Percentiles rank a stretch among this genome's conserved stretches.
These are phyloP conservation scores for Karstenula rhodostoma DNA, from an alignment of 2,329 filamentous ascomycete genomes.

Conservation along the genomic window DNA sequence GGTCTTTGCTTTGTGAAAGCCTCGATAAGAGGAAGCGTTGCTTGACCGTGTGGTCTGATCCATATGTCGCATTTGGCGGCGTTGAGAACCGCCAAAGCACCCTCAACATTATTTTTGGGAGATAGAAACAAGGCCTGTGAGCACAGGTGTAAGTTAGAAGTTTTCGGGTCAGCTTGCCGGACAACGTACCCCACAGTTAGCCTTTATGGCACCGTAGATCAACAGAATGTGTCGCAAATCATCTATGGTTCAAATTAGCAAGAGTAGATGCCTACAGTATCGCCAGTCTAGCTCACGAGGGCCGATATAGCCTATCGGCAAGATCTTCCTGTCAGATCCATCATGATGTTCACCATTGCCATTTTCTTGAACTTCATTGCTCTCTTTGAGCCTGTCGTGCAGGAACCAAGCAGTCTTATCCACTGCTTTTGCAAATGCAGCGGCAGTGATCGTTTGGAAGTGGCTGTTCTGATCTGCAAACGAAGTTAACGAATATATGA, in stretches of 20 bases:
- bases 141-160: too few relatives aligned
- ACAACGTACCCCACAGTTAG: conserved; percentile 41
- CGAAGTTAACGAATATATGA: too few relatives aligned
- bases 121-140: conserved; percentile 23
- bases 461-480: too few relatives aligned
- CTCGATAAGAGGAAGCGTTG: conserved; percentile 19
- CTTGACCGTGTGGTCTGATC: conserved; percentile 21
- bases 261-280: conserved; percentile 24
- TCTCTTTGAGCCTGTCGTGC: conserved; percentile 30
- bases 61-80: conserved; percentile 29
- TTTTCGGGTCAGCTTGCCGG: too few relatives aligned
- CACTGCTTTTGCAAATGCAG: conserved; percentile 41
- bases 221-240: conserved; percentile 51
- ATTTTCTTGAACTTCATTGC: too few relatives aligned
- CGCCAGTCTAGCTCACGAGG: too few relatives aligned
- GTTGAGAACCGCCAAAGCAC: conserved; percentile 30
- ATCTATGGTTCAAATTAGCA: conserved; percentile 36
- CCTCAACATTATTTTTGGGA: conserved; percentile 31
- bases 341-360: too few relatives aligned
- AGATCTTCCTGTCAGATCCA: not conserved
- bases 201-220: conserved; percentile 50
- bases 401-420: conserved; percentile 46
- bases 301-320: too few relatives aligned
- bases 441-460: conserved; percentile 36
- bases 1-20: conserved; percentile 18